Evolutionary conservation across 345 rosid genomes (phyloP).

Genomic region (Psidium friedrichsthalianum): DNA sequence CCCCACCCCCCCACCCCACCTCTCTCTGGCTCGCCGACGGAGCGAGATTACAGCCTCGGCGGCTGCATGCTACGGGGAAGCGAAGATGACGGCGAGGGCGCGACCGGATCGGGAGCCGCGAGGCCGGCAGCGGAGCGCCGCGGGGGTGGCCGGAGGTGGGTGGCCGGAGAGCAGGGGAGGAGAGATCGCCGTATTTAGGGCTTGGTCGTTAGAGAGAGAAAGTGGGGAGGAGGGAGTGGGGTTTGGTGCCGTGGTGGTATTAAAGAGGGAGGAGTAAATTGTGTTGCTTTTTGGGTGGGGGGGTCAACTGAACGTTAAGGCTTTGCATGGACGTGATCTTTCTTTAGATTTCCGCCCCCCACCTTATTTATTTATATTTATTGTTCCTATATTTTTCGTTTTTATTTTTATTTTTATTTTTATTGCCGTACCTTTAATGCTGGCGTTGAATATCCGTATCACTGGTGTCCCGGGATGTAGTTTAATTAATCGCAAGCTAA

Average conservation of each 20-base stretch:
- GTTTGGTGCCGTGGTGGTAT: background rate
- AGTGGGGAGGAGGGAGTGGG: background rate
- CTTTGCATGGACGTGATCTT: background rate
- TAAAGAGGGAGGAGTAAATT: background rate
- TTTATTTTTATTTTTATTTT: no score
- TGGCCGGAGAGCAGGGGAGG: background rate
- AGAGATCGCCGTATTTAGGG: conserved; percentile 1
- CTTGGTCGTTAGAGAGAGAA: background rate
- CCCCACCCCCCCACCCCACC: background rate
- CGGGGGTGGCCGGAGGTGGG: background rate
- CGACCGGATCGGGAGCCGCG: background rate
- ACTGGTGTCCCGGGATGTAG: no score
- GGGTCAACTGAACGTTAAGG: background rate
- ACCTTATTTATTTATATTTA: background rate
- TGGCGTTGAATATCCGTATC: no score
- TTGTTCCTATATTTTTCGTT: background rate
- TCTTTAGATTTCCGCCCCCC: background rate
- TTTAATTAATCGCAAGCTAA: no score
- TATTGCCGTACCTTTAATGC: no score
- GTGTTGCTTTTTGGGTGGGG: background rate
- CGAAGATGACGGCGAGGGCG: background rate
- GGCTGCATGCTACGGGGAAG: background rate
- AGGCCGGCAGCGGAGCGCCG: background rate
- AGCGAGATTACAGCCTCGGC: background rate
- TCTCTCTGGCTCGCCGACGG: background rate